Base-by-base conservation (phyloP, 2,329 filamentous ascomycete genomes). In the Podosphaera aphanis region DNA sequence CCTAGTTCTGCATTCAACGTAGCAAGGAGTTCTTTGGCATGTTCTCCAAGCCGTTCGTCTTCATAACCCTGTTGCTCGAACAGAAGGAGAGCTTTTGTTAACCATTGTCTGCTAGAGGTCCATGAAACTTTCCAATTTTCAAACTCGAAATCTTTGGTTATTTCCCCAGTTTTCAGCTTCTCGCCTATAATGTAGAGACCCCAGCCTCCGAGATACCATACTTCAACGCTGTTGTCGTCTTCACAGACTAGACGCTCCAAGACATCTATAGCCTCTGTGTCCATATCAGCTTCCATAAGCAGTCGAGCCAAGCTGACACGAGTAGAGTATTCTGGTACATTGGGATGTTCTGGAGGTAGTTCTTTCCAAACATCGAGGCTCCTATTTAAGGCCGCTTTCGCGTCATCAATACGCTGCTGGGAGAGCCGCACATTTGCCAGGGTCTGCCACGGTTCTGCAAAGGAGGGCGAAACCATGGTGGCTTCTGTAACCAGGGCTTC, bases 201-300 rank as follows among this genome's bases (percentile, higher is more conserved):
- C 83, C 88, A 95, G 3, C 90, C 92, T 38, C 90, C 90, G 4
- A 98, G 69, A 63, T 98, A 98, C 85, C 86, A 94, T 16, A 83
- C 81, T 63, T 98, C 90, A 18, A 98, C 82, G 60, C 88, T 93
- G 57, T 81, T 72, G 59, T 98, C 92, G 53, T 98, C 88, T 59
- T 98, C 90, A 31, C 73, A 68, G 35, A 93, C 74, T 45, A 98
- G 66, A 46, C 83, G 69, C 59, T 93, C 83, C 46, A 94, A 66
- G 2, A 95, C 85, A 47, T 81, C 74, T 48, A 93, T 73, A 0
- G 90, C 88, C 50, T 88, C 79, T 44, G 79, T 71, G 61, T 92
- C 79, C 74, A 93, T 74, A 51, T 78, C 78, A 15, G 84, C 82
- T 63, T 95, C 90, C 70, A 98, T 86, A 43, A 98, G 66, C 52